Evolutionary conservation across 163 green algal species (phyloP), one percentile per base, ranked within the genome.

Genomic region (Botryococcus braunii): DNA sequence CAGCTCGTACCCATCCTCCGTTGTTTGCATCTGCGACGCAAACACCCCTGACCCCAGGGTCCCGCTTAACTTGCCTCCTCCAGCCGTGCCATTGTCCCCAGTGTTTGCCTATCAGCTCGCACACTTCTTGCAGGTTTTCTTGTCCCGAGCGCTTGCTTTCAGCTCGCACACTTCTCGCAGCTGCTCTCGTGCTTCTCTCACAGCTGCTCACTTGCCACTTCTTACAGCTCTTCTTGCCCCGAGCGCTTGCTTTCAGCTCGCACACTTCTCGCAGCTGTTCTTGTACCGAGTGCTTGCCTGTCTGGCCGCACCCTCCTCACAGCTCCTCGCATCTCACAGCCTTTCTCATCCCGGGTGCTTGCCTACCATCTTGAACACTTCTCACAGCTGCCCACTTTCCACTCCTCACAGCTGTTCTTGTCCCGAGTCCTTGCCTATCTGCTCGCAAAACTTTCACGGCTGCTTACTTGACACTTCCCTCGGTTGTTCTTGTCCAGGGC

Each of bases 1-100:
- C 69, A 81, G 66, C 73, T 93, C 86, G 31, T 80, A 79, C 0
- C 86, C 84, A 35, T 92, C 83, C 39, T 72, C 29, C 29, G 71
- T 72, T 29, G 55, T 62, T 2, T 56, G 37, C 11, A 65, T 62
- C 38, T 32, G 55, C 5, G 50, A 31, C 36, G 77, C 68, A 74
- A 84, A 92, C 5, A 91, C 74, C 5, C 85, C 85, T 29, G 84
- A 80, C 56, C 38, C 29, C 63, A 69, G 27, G 3, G 31, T 23
- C 7, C 8, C 48, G 41, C 8, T 47, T 5, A 59, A 11, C 32
- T 41, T 40, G 7, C 17, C 2, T 46, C 2, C 4, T 27, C 21
- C 31, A 13, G 36, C 17, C 1, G 40, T 38, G 4, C 34, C n/a
- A 5, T 23, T n/a, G 11, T 61, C 35, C 32, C 27, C 6, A 40